phyloP scores from a whole-genome alignment of 768 basidiomycete genomes.

The Pleurotus pulmonarius region DNA sequence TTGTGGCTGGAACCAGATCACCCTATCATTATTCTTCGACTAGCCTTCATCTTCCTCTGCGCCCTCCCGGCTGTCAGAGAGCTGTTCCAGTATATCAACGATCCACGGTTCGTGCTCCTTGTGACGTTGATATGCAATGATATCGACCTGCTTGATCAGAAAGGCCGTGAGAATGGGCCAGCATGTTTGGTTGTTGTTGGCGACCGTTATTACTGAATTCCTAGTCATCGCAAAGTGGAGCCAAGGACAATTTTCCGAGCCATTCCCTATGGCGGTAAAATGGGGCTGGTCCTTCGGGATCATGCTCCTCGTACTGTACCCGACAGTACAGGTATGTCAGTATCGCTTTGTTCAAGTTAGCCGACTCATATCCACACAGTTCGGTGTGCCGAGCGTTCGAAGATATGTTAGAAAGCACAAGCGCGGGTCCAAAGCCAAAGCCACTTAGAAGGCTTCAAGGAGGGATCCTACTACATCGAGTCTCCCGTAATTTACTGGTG shows the following conservation, averaged over 20 bases:
- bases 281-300: constrained; percentile 64
- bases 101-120: constrained; percentile 58
- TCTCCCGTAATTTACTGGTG: neutral
- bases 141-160: constrained; percentile 31
- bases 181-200: constrained; percentile 82
- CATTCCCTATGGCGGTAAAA: constrained; percentile 60
- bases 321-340: constrained; percentile 55
- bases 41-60: constrained; percentile 78
- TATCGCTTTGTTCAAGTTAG: constrained; percentile 7
- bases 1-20: constrained; percentile 93
- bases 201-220: constrained; percentile 80
- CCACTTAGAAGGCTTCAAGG: constrained; percentile 17
- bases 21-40: constrained; percentile 71
- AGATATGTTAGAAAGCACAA: constrained; percentile 41
- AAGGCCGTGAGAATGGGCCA: constrained; percentile 87
- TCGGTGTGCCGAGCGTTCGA: constrained; percentile 58
- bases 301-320: constrained; percentile 64
- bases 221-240: constrained; percentile 84
- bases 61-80: constrained; percentile 85
- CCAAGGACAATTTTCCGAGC: constrained; percentile 60
- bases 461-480: neutral
- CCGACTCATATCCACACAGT: constrained; percentile 34
- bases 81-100: constrained; percentile 78
- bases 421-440: constrained; percentile 31
- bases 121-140: neutral